Evolutionary conservation across 2,329 filamentous ascomycete species (phyloP).

Genomic region (Clonostachys chloroleuca): DNA sequence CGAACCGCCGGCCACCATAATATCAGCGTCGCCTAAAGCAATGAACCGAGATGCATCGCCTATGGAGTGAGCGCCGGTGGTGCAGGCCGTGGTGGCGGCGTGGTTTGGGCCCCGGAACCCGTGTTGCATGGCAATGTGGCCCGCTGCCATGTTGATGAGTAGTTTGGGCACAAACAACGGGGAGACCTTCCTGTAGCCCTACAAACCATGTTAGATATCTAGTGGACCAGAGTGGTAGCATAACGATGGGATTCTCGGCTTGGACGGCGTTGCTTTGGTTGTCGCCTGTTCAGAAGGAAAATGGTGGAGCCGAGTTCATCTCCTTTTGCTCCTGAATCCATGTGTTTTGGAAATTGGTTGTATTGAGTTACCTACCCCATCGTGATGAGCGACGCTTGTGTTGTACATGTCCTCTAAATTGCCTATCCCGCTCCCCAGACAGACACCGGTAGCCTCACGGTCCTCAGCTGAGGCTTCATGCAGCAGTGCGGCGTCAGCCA

Average conservation of each 20-base stretch:
- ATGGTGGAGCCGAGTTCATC: no score
- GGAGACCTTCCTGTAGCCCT: slow-evolving; percentile 92
- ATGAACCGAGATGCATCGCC: slow-evolving; percentile 94
- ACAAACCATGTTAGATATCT: background rate
- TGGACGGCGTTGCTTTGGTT: no score
- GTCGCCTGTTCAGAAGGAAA: no score
- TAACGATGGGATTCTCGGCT: no score
- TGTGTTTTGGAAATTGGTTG: background rate
- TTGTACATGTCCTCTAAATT: slow-evolving; percentile 88
- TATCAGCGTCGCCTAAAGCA: slow-evolving; percentile 82
- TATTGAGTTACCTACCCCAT: slow-evolving; percentile 52
- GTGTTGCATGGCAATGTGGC: slow-evolving; percentile 90
- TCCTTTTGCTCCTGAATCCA: no score
- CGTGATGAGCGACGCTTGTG: slow-evolving; percentile 72
- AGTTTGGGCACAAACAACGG: slow-evolving; percentile 91
- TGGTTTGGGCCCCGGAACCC: slow-evolving; percentile 91
- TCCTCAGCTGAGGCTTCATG: slow-evolving; percentile 34
- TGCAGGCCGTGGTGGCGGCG: slow-evolving; percentile 89
- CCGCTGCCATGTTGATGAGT: slow-evolving; percentile 90
- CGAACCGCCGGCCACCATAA: slow-evolving; percentile 94
- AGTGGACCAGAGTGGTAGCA: background rate
- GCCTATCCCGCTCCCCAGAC: slow-evolving; percentile 91
- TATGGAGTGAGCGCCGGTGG: slow-evolving; percentile 90
- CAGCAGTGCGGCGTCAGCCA: slow-evolving; percentile 76
- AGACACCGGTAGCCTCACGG: slow-evolving; percentile 78